A percentile compares a stretch with the other conserved stretches of the same genome.
phyloP scores from a whole-genome alignment of 805 yeast species.

The Maudiozyma pseudohumilis region DNA sequence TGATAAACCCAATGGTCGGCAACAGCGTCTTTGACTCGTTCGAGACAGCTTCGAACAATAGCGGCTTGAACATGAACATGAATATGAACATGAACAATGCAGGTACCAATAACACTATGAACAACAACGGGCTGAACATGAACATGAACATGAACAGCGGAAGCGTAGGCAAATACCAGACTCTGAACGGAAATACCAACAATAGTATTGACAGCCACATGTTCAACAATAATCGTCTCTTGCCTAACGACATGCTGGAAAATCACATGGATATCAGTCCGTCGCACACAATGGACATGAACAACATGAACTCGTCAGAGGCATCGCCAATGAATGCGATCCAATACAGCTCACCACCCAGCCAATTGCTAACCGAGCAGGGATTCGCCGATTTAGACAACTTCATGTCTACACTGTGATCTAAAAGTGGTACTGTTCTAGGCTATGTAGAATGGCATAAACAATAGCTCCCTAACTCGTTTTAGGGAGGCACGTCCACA shows the following conservation, averaged over 20 bases:
- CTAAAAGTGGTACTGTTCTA: no score
- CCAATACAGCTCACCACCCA: conserved; percentile 16
- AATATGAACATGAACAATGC: not conserved
- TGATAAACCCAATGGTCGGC: not conserved
- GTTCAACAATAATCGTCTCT: not conserved
- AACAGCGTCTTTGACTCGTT: conserved; percentile 13
- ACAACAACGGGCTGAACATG: not conserved
- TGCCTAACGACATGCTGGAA: not conserved
- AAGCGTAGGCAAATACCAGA: no score
- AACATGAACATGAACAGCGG: not conserved
- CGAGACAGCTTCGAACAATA: conserved; percentile 11
- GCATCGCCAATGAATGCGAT: conserved; percentile 8
- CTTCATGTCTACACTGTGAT: conserved; percentile 21
- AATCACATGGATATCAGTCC: not conserved
- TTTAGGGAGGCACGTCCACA: no score
- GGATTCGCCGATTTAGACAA: conserved; percentile 25
- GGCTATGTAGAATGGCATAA: no score
- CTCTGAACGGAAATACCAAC: not conserved
- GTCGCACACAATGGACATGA: not conserved
- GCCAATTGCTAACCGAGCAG: conserved; percentile 17
- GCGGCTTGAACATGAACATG: conserved; percentile 6
- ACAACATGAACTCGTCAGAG: conserved; percentile 1
- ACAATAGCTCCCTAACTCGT: no score
- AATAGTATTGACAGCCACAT: conserved; percentile 1
- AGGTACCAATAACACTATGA: not conserved